Evolutionary conservation across 257 asterid species (phyloP), one percentile per base, ranked within the genome.

Genomic region (Galeopsis tetrahit): DNA sequence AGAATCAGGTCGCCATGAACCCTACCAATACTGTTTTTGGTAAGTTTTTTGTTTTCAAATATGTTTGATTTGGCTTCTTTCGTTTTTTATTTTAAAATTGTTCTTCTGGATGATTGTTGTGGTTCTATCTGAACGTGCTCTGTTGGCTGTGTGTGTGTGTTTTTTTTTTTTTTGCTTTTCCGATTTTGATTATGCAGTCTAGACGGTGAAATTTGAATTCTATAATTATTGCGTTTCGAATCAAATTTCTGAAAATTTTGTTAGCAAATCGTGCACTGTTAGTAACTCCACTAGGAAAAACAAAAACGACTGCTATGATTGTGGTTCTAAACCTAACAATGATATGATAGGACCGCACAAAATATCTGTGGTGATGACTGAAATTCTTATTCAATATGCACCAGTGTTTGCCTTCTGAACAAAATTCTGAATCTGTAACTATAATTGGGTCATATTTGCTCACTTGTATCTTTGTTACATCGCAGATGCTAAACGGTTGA

Each of bases 1-100:
- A 81, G 73, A 81, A 81, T 52, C 85, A 81, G 74, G 85, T 81
- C 17, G 85, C 85, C 51, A 81, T 81, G 85, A 81, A 81, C 67
- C 85, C 85, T 7, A 34, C 42, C 75, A 81, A 81, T 80, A 77
- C 85, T 10, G 85, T 81, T 15, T 81, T 81, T 15, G 85, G 84
- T 80, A 43, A 76, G 81, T 76, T 44, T 9, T 33, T 10, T n/a
- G n/a, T n/a, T 4, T n/a, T 21, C 1, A 21, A 21, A 21, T 21
- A 21, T 1, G n/a, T n/a, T n/a, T n/a, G 8, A 11, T 13, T 10
- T n/a, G n/a, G n/a, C n/a, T n/a, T 4, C 28, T 38, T 6, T 38
- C 4, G 42, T 3, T 38, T 38, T 21, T 21, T 1, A 4, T n/a
- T 7, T 2, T 40, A 1, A n/a, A 46, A 11, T 4, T 46, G 5